phyloP scores from a whole-genome alignment of 768 basidiomycete species.

The Rhizopogon salebrosus region DNA sequence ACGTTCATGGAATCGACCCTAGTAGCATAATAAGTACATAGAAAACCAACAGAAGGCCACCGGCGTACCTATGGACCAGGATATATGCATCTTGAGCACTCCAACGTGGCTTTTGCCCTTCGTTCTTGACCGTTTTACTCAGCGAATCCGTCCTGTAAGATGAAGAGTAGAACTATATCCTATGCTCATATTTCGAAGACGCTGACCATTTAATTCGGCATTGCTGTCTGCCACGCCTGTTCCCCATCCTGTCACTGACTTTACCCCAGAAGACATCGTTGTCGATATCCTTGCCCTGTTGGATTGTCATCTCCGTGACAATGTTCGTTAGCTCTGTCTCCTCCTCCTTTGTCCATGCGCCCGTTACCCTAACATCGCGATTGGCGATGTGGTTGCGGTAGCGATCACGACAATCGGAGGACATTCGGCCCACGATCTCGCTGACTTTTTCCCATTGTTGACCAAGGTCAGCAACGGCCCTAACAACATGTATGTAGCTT shows the following conservation, averaged over 20 bases:
- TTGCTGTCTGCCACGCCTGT: conserved; percentile 71
- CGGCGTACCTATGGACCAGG: conserved; percentile 70
- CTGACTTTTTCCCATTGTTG: conserved; percentile 82
- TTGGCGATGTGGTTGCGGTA: conserved; percentile 79
- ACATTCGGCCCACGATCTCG: conserved; percentile 63
- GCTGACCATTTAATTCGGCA: conserved; percentile 82
- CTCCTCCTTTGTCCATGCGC: conserved; percentile 77
- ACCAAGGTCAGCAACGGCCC: conserved; percentile 65
- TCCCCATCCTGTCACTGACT: conserved; percentile 74
- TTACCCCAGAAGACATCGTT: conserved; percentile 81
- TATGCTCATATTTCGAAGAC: background rate
- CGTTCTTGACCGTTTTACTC: conserved; percentile 66
- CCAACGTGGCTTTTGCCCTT: conserved; percentile 71
- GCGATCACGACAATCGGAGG: conserved; percentile 79
- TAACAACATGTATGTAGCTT: conserved; percentile 22
- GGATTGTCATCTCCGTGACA: conserved; percentile 68
- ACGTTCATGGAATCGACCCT: conserved; percentile 75
- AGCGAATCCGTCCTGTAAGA: conserved; percentile 66
- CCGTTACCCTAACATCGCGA: conserved; percentile 55
- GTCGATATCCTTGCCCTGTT: conserved; percentile 67
- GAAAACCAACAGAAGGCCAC: background rate
- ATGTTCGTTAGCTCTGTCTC: conserved; percentile 71
- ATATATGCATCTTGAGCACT: conserved; percentile 71
- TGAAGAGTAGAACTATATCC: background rate
- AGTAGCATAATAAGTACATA: conserved; percentile 6